phyloP scores from a whole-genome alignment of 345 rosid genomes.

The Noccaea bulbosa region DNA sequence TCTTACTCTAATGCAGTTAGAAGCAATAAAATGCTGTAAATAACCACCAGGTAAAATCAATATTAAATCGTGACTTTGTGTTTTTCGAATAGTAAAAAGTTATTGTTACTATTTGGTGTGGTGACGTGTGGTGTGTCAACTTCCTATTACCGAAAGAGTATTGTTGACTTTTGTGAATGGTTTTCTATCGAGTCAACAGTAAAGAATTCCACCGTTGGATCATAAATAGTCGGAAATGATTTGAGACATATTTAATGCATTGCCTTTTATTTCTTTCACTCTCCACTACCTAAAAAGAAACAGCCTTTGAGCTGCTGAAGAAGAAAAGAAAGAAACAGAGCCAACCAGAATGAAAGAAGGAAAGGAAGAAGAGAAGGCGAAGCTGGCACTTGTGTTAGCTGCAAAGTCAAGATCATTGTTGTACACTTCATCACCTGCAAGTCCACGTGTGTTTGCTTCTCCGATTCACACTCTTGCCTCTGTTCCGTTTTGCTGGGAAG shows the following conservation, averaged over 20 bases:
- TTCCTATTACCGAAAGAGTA: slow-evolving; percentile 26
- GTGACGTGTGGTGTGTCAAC: slow-evolving; percentile 35
- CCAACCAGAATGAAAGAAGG: slow-evolving; percentile 36
- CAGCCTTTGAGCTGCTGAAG: neutral
- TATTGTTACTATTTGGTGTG: slow-evolving; percentile 12
- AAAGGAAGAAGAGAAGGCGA: slow-evolving; percentile 49
- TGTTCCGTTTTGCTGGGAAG: slow-evolving; percentile 91
- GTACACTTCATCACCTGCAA: slow-evolving; percentile 56
- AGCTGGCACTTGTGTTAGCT: slow-evolving; percentile 49
- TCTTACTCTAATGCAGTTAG: neutral
- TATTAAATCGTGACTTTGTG: neutral
- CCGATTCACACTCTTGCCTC: slow-evolving; percentile 65
- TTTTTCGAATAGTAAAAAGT: slow-evolving; percentile 9
- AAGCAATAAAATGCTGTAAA: neutral
- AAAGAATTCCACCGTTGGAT: slow-evolving; percentile 32
- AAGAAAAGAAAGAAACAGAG: slow-evolving; percentile 20
- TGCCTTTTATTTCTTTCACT: slow-evolving; percentile 34
- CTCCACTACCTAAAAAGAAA: slow-evolving; percentile 39
- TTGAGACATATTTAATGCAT: slow-evolving; percentile 38
- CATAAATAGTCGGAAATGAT: slow-evolving; percentile 32
- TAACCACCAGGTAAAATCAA: neutral
- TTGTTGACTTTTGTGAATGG: slow-evolving; percentile 41
- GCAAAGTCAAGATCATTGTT: slow-evolving; percentile 45
- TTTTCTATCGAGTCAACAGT: slow-evolving; percentile 40
- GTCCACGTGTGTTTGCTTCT: slow-evolving; percentile 61